phyloP scores from a whole-genome alignment of 2,329 filamentous ascomycete species.

The Coniosporium tulheliwenetii region DNA sequence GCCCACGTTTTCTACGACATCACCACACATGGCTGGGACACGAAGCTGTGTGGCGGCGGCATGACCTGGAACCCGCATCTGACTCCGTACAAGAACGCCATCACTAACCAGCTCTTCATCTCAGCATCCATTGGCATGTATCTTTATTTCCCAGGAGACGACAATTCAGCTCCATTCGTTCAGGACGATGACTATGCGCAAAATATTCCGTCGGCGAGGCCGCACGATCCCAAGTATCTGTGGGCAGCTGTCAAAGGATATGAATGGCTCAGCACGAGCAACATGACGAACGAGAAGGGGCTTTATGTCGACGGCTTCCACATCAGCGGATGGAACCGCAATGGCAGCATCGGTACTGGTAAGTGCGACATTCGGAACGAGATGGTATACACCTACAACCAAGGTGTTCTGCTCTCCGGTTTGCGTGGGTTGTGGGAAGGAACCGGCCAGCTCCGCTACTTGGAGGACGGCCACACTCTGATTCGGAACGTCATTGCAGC shows the following conservation, averaged over 20 bases:
- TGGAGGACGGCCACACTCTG: slow-evolving; percentile 66
- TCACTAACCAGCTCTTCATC: slow-evolving; percentile 85
- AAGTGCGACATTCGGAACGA: slow-evolving; percentile 69
- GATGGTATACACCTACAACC: slow-evolving; percentile 93
- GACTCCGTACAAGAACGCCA: slow-evolving; percentile 83
- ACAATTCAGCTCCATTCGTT: slow-evolving; percentile 53
- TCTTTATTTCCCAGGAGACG: slow-evolving; percentile 69
- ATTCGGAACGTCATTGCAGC: slow-evolving; percentile 59
- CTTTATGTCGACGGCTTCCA: slow-evolving; percentile 84
- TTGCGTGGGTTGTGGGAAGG: slow-evolving; percentile 65
- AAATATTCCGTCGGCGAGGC: slow-evolving; percentile 16
- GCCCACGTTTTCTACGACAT: slow-evolving; percentile 76
- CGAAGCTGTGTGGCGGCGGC: slow-evolving; percentile 63
- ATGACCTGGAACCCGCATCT: slow-evolving; percentile 82
- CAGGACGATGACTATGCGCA: slow-evolving; percentile 8
- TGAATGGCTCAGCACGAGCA: slow-evolving; percentile 59
- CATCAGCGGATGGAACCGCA: slow-evolving; percentile 45
- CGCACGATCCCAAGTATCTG: slow-evolving; percentile 49
- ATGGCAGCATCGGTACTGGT: slow-evolving; percentile 46
- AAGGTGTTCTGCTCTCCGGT: slow-evolving; percentile 76
- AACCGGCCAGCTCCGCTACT: slow-evolving; percentile 55
- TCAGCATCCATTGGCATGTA: slow-evolving; percentile 81
- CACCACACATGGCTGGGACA: slow-evolving; percentile 67
- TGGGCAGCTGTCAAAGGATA: slow-evolving; percentile 64
- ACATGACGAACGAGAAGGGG: slow-evolving; percentile 64